A percentile compares a stretch with the other conserved stretches of the same genome.
These are phyloP conservation scores for Moringa oleifera DNA, from an alignment of 345 rosid species.

Conservation along the genomic window DNA sequence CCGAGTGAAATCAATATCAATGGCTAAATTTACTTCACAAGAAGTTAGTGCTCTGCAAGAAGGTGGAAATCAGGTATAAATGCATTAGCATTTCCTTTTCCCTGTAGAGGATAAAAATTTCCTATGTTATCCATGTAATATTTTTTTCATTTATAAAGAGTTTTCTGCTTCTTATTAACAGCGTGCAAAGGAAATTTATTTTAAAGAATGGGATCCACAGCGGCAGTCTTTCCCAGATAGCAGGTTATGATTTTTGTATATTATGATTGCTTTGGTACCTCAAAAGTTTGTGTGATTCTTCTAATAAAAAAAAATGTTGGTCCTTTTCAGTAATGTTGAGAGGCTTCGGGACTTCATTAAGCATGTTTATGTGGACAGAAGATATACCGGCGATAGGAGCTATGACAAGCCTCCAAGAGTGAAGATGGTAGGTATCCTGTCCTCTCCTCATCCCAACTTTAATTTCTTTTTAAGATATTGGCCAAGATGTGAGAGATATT, in stretches of 20 bases:
- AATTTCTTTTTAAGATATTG: not conserved
- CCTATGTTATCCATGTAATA: not conserved
- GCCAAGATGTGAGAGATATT: slow-evolving; percentile 1
- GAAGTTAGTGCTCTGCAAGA: slow-evolving; percentile 82
- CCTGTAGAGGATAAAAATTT: not conserved
- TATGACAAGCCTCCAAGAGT: slow-evolving; percentile 75
- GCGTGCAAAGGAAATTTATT: slow-evolving; percentile 80
- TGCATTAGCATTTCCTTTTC: not conserved
- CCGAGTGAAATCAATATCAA: slow-evolving; percentile 87
- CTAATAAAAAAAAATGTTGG: no score
- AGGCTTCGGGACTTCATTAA: slow-evolving; percentile 82
- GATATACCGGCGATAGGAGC: slow-evolving; percentile 65
- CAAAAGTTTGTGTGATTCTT: not conserved
- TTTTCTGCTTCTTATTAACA: slow-evolving; percentile 24
- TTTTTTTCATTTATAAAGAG: slow-evolving; percentile 3
- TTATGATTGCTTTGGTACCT: slow-evolving; percentile 2
- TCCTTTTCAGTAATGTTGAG: slow-evolving; percentile 56
- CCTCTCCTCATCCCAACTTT: not conserved
- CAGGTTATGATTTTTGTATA: slow-evolving; percentile 41
- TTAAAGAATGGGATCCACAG: slow-evolving; percentile 88
- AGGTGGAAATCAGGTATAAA: slow-evolving; percentile 91
- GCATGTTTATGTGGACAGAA: slow-evolving; percentile 85
- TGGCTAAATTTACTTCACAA: slow-evolving; percentile 90
- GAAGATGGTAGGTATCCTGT: slow-evolving; percentile 44
- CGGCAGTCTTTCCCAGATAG: slow-evolving; percentile 67